Evolutionary conservation across 2,329 filamentous ascomycete species (phyloP).

Genomic region (Penicillium sp.): DNA sequence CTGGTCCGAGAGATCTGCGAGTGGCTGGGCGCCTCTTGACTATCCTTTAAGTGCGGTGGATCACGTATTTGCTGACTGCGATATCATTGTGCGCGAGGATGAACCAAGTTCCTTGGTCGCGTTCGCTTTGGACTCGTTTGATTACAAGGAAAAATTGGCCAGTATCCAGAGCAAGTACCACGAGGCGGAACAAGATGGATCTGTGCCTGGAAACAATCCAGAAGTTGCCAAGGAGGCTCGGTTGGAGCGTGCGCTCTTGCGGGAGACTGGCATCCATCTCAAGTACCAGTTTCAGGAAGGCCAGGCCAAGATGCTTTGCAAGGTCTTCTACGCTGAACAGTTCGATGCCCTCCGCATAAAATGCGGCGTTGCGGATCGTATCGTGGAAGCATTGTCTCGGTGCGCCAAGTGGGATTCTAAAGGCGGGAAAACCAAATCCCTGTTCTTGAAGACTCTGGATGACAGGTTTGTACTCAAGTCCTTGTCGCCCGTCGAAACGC

Average conservation of each 20-base stretch:
- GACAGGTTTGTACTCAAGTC: conserved; percentile 91
- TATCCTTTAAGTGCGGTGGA: conserved; percentile 84
- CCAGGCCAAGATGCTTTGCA: conserved; percentile 91
- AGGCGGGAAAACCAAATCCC: conserved; percentile 93
- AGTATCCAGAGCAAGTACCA: conserved; percentile 37
- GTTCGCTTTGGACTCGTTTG: conserved; percentile 78
- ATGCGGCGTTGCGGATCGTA: conserved; percentile 86
- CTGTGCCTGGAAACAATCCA: conserved; percentile 24
- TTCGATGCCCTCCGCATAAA: conserved; percentile 92
- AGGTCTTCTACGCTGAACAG: conserved; percentile 97
- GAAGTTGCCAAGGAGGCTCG: conserved; percentile 58
- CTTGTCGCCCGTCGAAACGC: conserved; percentile 82
- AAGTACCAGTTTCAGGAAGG: conserved; percentile 95
- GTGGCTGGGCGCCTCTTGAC: conserved; percentile 85
- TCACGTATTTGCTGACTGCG: conserved; percentile 93
- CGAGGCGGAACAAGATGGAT: conserved; percentile 25
- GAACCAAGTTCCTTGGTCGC: conserved; percentile 95
- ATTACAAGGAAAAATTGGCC: conserved; percentile 78
- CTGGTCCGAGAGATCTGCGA: conserved; percentile 95
- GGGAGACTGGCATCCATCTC: conserved; percentile 82
- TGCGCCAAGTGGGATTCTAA: conserved; percentile 98
- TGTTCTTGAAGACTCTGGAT: conserved; percentile 94
- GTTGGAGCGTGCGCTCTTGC: conserved; percentile 77
- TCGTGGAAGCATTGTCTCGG: conserved; percentile 88
- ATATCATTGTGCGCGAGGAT: conserved; percentile 95